Conservation (phyloP, 805 yeast species). For the Starmerella geochares region DNA sequence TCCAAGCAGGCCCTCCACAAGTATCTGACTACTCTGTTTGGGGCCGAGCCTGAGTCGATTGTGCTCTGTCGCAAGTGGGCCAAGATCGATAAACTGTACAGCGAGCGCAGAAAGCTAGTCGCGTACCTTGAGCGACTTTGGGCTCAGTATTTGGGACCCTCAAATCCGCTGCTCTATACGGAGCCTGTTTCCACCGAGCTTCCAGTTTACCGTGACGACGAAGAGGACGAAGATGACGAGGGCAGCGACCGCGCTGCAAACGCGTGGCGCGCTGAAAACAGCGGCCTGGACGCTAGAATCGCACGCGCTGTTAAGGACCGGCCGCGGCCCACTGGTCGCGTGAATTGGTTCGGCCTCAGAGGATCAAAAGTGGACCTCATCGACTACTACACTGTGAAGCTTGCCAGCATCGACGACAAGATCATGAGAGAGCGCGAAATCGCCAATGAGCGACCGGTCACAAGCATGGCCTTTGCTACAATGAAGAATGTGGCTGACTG, state of each 20-base stretch:
- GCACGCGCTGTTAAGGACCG: slow-evolving; percentile 12
- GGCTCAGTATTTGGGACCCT: slow-evolving; percentile 51
- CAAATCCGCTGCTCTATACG: slow-evolving; percentile 23
- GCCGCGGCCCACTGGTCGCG: slow-evolving; percentile 50
- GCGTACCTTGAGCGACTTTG: slow-evolving; percentile 56
- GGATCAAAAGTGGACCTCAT: slow-evolving; percentile 76
- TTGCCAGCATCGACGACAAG: slow-evolving; percentile 60
- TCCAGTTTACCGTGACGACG: neutral
- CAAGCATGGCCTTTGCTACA: slow-evolving; percentile 86
- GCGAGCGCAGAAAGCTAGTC: slow-evolving; percentile 45
- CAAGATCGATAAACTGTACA: slow-evolving; percentile 54
- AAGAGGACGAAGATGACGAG: neutral
- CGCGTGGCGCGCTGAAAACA: neutral
- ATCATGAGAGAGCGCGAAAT: slow-evolving; percentile 50
- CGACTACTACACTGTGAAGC: slow-evolving; percentile 57
- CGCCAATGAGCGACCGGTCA: slow-evolving; percentile 57
- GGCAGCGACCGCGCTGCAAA: neutral
- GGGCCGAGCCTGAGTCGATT: slow-evolving; percentile 68
- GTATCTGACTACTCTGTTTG: slow-evolving; percentile 66
- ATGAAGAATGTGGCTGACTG: slow-evolving; percentile 94
- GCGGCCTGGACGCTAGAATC: neutral
- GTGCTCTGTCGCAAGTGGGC: slow-evolving; percentile 85
- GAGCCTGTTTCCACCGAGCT: neutral
- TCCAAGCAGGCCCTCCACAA: slow-evolving; percentile 57
- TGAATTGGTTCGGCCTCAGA: slow-evolving; percentile 51